These are phyloP conservation scores for Pythium oligandrum DNA, from an alignment of 352 stramenopile species.

Conservation along the genomic window DNA sequence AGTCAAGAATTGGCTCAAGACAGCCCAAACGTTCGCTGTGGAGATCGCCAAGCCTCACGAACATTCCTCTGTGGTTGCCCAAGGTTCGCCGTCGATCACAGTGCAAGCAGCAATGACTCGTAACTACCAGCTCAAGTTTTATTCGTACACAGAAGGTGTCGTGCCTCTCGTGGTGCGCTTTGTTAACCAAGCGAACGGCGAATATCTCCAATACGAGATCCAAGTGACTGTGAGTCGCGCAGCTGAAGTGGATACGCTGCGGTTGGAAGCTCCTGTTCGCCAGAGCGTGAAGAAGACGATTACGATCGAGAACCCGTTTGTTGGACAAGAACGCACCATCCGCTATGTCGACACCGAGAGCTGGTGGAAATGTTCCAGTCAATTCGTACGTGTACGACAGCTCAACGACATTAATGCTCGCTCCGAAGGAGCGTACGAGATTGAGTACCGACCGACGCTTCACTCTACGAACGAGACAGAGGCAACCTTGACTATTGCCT, in stretches of 20 bases:
- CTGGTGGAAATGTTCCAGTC: slow-evolving; percentile 83
- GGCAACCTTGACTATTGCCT: slow-evolving; percentile 64
- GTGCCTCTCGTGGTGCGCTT: slow-evolving; percentile 63
- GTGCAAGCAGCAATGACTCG: slow-evolving; percentile 48
- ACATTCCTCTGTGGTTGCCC: slow-evolving; percentile 43
- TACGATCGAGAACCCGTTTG: slow-evolving; percentile 90
- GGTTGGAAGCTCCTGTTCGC: slow-evolving; percentile 80
- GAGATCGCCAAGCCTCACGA: slow-evolving; percentile 38
- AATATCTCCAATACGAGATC: slow-evolving; percentile 80
- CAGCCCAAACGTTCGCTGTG: slow-evolving; percentile 73
- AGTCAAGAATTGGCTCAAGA: slow-evolving; percentile 88
- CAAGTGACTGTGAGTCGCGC: slow-evolving; percentile 49
- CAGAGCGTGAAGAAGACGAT: slow-evolving; percentile 77
- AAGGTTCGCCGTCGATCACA: slow-evolving; percentile 65
- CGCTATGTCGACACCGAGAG: slow-evolving; percentile 50
- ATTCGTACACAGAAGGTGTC: slow-evolving; percentile 80
- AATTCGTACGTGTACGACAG: slow-evolving; percentile 64
- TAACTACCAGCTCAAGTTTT: slow-evolving; percentile 87
- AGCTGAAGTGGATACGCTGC: slow-evolving; percentile 68
- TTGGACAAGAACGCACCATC: slow-evolving; percentile 27
- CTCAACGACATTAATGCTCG: slow-evolving; percentile 63
- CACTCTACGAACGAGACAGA: slow-evolving; percentile 38
- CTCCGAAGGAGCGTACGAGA: slow-evolving; percentile 81
- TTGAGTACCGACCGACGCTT: slow-evolving; percentile 86
- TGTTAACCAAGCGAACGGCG: slow-evolving; percentile 72